These are phyloP conservation scores for Aspergillus terreus DNA, from an alignment of 2,329 filamentous ascomycete species.

Conservation along the genomic window DNA sequence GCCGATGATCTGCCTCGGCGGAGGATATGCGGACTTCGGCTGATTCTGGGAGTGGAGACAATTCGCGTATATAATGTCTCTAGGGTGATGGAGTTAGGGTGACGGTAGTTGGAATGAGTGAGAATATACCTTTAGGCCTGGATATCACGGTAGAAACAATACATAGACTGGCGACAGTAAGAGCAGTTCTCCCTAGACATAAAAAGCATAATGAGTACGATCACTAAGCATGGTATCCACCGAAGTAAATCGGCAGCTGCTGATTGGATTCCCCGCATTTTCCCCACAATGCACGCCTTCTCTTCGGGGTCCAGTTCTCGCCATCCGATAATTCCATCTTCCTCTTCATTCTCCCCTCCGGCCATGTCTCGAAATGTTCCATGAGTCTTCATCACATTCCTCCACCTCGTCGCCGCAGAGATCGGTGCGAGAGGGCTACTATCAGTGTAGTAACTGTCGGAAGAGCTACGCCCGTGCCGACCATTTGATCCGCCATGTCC, in stretches of 20 bases:
- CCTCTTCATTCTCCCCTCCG: background rate
- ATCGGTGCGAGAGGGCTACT: constrained; percentile 26
- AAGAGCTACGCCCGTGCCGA: constrained; percentile 52
- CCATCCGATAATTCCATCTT: background rate
- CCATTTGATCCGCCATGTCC: constrained; percentile 52
- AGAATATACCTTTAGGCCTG: no score
- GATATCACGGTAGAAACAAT: no score
- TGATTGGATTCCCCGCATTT: background rate
- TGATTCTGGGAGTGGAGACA: background rate
- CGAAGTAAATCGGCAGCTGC: no score
- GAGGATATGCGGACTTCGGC: background rate
- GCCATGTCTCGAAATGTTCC: constrained; percentile 9
- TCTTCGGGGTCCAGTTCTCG: background rate
- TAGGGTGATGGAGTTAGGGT: background rate
- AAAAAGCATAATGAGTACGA: no score
- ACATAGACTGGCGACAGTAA: no score
- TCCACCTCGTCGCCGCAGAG: constrained; percentile 8
- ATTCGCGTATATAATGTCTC: background rate
- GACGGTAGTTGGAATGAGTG: no score
- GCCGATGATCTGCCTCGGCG: background rate
- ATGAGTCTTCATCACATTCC: constrained; percentile 6
- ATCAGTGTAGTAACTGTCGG: constrained; percentile 52
- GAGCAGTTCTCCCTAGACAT: no score
- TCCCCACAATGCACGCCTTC: background rate
- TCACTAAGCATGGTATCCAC: no score